Conservation (phyloP, 331 rosid species). For the Malus hybrid region DNA sequence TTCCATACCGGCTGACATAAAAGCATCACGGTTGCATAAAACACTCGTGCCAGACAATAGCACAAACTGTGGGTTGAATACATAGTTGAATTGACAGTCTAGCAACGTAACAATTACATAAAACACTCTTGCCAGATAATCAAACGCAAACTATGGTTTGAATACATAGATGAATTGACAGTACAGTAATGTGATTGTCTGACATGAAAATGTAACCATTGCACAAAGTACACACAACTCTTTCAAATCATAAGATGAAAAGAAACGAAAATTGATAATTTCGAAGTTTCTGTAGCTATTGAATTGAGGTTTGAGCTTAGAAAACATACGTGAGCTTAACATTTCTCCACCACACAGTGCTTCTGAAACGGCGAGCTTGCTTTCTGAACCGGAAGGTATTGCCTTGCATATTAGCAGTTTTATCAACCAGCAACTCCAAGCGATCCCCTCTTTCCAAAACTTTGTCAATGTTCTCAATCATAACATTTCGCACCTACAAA, state of each 20-base stretch:
- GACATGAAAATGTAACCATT: neutral
- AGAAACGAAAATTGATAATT: neutral
- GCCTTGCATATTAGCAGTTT: conserved; percentile 89
- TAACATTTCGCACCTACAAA: conserved; percentile 74
- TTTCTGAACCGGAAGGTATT: conserved; percentile 87
- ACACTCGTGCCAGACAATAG: neutral
- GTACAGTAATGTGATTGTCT: neutral
- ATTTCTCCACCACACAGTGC: conserved; percentile 94
- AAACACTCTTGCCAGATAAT: too few relatives aligned
- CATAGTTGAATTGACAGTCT: neutral
- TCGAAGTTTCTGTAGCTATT: neutral
- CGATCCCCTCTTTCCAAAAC: conserved; percentile 95
- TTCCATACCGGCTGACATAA: neutral
- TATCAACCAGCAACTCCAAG: conserved; percentile 91
- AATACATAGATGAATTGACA: neutral
- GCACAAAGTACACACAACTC: neutral
- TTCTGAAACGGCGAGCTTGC: conserved; percentile 96
- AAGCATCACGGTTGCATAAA: neutral
- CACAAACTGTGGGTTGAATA: neutral
- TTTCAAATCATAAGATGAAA: neutral
- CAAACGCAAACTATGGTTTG: neutral
- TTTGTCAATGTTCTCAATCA: conserved; percentile 96
- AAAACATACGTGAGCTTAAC: conserved; percentile 84
- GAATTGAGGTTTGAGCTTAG: neutral
- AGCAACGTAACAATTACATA: neutral